Percentiles rank a stretch among this genome's conserved stretches.
These are phyloP conservation scores for Lactarius deliciosus DNA, from an alignment of 768 basidiomycete genomes.

Conservation along the genomic window DNA sequence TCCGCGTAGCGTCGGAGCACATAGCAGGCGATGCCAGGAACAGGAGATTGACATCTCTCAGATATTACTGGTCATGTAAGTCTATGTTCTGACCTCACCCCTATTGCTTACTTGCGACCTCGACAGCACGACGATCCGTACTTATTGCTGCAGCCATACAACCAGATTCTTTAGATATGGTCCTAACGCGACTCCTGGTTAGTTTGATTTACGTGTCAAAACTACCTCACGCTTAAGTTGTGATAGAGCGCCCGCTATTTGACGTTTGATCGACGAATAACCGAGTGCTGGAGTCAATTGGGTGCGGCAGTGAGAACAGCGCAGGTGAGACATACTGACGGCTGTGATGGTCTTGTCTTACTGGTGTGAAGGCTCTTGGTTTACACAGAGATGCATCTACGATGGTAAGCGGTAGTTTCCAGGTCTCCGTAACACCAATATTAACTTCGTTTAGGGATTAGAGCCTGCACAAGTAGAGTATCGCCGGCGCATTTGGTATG, in stretches of 20 bases:
- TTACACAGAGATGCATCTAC: slow-evolving; percentile 86
- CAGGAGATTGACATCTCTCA: slow-evolving; percentile 74
- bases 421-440: slow-evolving; percentile 19
- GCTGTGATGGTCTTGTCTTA: slow-evolving; percentile 1
- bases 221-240: slow-evolving; percentile 25
- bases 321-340: slow-evolving; percentile 41
- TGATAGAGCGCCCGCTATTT: slow-evolving; percentile 66
- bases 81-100: slow-evolving; percentile 28
- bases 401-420: slow-evolving; percentile 53
- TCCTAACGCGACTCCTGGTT: slow-evolving; percentile 84
- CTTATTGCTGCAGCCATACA: slow-evolving; percentile 92
- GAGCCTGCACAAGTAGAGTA: slow-evolving; percentile 81
- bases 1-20: slow-evolving; percentile 79
- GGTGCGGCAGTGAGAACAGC: slow-evolving; percentile 92
- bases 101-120: slow-evolving; percentile 27
- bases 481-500: slow-evolving; percentile 83
- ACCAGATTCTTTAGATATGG: slow-evolving; percentile 87
- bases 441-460: slow-evolving; percentile 50
- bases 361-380: slow-evolving; percentile 60
- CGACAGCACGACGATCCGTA: slow-evolving; percentile 76
- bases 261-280: slow-evolving; percentile 78
- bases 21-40: slow-evolving; percentile 78
- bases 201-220: slow-evolving; percentile 21
- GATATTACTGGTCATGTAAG: slow-evolving; percentile 97
- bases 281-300: slow-evolving; percentile 95